These are phyloP conservation scores for Tremella mesenterica DNA, from an alignment of 768 basidiomycete genomes.

Conservation along the genomic window DNA sequence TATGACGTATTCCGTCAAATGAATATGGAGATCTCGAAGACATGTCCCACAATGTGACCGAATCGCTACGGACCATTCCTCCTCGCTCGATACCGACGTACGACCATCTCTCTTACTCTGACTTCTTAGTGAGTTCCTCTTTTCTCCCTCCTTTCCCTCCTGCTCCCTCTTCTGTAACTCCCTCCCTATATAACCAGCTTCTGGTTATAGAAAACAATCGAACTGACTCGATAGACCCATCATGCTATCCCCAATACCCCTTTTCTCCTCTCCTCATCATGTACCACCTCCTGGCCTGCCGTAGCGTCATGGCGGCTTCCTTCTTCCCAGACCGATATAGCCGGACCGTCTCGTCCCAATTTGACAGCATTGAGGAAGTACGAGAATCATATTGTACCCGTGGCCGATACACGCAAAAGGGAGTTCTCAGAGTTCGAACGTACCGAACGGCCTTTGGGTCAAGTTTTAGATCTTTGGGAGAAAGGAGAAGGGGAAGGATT, in stretches of 20 bases:
- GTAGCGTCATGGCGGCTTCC: background rate
- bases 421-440: constrained; percentile 40
- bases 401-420: constrained; percentile 29
- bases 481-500: constrained; percentile 10
- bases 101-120: too few species aligned
- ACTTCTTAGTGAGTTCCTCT: too few species aligned
- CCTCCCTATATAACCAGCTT: too few species aligned
- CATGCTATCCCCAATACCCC: constrained; percentile 32
- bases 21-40: too few species aligned
- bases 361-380: constrained; percentile 23
- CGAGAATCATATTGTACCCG: constrained; percentile 33
- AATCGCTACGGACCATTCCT: too few species aligned
- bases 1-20: too few species aligned
- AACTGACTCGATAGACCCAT: constrained; percentile 11
- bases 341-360: constrained; percentile 14
- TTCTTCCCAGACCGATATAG: background rate
- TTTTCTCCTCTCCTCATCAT: constrained; percentile 17
- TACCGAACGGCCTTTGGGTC: constrained; percentile 23
- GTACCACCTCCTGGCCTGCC: constrained; percentile 20
- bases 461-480: constrained; percentile 41
- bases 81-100: too few species aligned
- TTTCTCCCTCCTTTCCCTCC: too few species aligned
- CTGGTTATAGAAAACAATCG: background rate
- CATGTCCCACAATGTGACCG: too few species aligned
- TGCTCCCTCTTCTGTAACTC: too few species aligned